These are phyloP conservation scores for Fusarium avenaceum DNA, from an alignment of 2,329 filamentous ascomycete species.

Conservation along the genomic window DNA sequence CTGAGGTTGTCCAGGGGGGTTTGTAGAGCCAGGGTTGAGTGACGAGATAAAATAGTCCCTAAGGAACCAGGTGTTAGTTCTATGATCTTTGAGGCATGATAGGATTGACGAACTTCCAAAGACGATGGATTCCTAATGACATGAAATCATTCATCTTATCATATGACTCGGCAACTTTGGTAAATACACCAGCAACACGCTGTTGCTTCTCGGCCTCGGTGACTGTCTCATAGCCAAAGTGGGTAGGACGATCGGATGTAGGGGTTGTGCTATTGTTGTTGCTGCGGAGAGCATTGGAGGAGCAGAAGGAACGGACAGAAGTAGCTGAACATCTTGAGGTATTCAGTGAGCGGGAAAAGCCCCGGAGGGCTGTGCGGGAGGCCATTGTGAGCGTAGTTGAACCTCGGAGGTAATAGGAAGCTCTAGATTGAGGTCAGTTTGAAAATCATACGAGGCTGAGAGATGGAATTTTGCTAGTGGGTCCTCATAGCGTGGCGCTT, in stretches of 20 bases:
- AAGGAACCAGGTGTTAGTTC: conserved; percentile 26
- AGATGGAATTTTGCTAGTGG: conserved; percentile 47
- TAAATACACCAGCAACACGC: conserved; percentile 88
- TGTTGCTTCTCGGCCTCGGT: conserved; percentile 80
- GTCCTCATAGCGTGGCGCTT: conserved; percentile 17
- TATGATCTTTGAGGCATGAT: not conserved
- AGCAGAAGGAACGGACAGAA: conserved; percentile 49
- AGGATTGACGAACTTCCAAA: conserved; percentile 80
- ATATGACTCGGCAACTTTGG: conserved; percentile 93
- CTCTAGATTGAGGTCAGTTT: conserved; percentile 44
- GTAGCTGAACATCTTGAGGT: conserved; percentile 29
- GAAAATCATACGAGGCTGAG: conserved; percentile 50
- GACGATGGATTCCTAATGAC: conserved; percentile 95
- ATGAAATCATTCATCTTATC: conserved; percentile 99
- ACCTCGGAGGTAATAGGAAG: conserved; percentile 24
- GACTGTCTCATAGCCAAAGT: conserved; percentile 92
- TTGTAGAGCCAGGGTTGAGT: conserved; percentile 81
- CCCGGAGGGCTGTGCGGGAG: conserved; percentile 50
- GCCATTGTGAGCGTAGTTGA: conserved; percentile 46
- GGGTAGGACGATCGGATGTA: conserved; percentile 73
- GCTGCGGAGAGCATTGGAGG: conserved; percentile 47
- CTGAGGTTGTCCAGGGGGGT: conserved; percentile 62
- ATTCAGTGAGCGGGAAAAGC: conserved; percentile 46
- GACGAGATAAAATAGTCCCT: conserved; percentile 92
- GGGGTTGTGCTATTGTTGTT: conserved; percentile 47